Conservation (phyloP, 2,329 filamentous ascomycete species). For the Metarhizium anisopliae region DNA sequence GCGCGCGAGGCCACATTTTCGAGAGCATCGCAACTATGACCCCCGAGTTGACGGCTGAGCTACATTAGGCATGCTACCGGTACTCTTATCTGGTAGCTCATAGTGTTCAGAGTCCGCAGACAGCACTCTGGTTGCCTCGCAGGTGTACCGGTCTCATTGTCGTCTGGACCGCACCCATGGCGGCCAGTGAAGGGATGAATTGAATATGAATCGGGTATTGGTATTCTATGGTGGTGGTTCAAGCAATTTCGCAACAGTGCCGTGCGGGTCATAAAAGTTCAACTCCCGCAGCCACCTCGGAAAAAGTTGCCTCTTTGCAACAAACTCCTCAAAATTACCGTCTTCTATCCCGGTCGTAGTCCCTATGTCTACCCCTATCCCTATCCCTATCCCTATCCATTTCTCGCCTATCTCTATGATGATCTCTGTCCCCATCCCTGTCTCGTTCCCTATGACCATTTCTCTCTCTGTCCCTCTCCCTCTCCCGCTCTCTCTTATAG, state of each 20-base stretch:
- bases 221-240: not conserved
- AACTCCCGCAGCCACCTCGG: not conserved
- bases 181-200: not conserved
- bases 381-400: slow-evolving; percentile 9
- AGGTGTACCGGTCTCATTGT: no score
- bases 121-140: no score
- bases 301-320: not conserved
- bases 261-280: not conserved
- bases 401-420: slow-evolving; percentile 7
- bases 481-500: slow-evolving; percentile 39
- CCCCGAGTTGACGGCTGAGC: no score
- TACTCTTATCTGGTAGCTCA: no score
- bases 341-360: slow-evolving; percentile 11
- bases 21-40: no score
- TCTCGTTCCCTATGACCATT: slow-evolving; percentile 23
- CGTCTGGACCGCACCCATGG: no score
- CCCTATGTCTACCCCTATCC: slow-evolving; percentile 14
- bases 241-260: not conserved
- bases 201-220: not conserved
- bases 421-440: slow-evolving; percentile 21
- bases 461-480: slow-evolving; percentile 32
- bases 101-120: no score
- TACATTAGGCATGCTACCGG: no score
- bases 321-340: not conserved
- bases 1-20: no score